Conservation (phyloP, 2,329 filamentous ascomycete genomes). For the Fusarium metavorans region DNA sequence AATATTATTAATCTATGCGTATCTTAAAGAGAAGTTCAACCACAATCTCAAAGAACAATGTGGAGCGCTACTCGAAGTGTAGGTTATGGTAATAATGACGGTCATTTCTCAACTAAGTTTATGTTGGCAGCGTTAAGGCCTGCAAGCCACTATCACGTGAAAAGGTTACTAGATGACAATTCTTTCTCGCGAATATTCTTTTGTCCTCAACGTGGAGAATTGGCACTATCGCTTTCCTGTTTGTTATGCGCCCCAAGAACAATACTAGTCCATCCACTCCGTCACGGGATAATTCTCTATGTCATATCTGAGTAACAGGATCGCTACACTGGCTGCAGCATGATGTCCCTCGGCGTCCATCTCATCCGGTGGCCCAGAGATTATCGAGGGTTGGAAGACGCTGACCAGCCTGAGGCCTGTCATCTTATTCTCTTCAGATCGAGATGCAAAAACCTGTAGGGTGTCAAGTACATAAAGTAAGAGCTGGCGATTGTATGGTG, state of each 20-base stretch:
- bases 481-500: background rate
- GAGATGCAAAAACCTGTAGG: background rate
- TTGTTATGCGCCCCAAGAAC: too few relatives aligned
- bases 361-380: background rate
- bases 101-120: background rate
- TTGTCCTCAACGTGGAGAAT: background rate
- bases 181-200: background rate
- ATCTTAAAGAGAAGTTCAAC: background rate
- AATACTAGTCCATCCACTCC: too few relatives aligned
- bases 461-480: background rate
- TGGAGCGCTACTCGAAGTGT: background rate
- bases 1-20: background rate
- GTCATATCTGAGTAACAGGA: background rate
- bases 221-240: background rate
- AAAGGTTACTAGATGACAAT: background rate
- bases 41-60: background rate
- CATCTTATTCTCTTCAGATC: background rate
- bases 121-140: background rate
- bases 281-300: too few relatives aligned
- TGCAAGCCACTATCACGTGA: background rate
- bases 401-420: background rate
- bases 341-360: conserved; percentile 1
- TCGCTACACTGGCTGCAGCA: background rate
- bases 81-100: background rate
- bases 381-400: background rate